Conservation (phyloP, 805 yeast species). For the Candida takata region DNA sequence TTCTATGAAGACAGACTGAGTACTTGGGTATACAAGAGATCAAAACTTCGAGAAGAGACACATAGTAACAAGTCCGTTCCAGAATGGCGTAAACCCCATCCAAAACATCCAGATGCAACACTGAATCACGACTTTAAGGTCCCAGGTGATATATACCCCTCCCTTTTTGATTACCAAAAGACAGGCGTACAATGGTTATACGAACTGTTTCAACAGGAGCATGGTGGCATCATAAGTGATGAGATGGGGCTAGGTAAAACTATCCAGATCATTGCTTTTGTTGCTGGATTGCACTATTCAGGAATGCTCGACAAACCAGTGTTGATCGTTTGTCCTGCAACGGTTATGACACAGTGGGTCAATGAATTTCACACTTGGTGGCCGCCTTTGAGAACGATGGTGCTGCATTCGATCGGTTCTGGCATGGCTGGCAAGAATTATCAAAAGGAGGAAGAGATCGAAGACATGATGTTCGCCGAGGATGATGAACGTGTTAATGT, state of each 20-base stretch:
- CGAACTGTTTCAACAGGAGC: conserved; percentile 81
- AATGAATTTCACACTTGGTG: conserved; percentile 95
- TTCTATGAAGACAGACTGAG: conserved; percentile 53
- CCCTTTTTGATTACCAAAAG: conserved; percentile 86
- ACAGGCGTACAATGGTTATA: conserved; percentile 98
- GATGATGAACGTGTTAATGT: conserved; percentile 33
- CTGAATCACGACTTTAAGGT: conserved; percentile 62
- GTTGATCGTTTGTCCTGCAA: conserved; percentile 90
- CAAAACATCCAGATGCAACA: conserved; percentile 65
- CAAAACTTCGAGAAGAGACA: conserved; percentile 30
- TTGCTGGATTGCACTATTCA: conserved; percentile 87
- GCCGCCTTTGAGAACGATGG: conserved; percentile 86
- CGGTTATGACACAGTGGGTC: conserved; percentile 96
- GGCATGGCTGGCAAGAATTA: conserved; percentile 50
- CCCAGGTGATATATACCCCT: conserved; percentile 87
- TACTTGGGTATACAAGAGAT: conserved; percentile 53
- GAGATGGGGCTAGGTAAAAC: conserved; percentile 99
- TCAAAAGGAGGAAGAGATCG: conserved; percentile 43
- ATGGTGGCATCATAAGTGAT: conserved; percentile 95
- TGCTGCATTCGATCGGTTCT: conserved; percentile 86
- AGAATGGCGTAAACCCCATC: conserved; percentile 78
- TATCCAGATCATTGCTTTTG: conserved; percentile 81
- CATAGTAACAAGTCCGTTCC: conserved; percentile 15
- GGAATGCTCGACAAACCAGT: conserved; percentile 70
- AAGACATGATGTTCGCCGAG: conserved; percentile 37